Evolutionary conservation across 805 yeast genomes (phyloP).

Genomic region (Candida jianshihensis): DNA sequence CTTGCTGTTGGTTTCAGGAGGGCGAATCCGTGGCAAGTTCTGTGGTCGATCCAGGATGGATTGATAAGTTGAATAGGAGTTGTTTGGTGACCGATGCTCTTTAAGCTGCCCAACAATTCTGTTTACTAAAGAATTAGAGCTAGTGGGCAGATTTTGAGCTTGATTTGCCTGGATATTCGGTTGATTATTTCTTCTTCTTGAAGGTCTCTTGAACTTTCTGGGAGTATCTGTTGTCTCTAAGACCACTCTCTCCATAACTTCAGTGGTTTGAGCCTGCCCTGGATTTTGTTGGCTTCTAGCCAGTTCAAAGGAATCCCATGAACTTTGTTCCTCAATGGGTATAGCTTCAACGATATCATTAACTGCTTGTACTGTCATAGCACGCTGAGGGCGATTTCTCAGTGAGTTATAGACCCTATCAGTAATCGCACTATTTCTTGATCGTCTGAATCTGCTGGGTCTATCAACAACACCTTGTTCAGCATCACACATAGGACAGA

Average conservation of each 20-base stretch:
- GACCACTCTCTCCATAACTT: not conserved
- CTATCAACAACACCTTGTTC: conserved; percentile 26
- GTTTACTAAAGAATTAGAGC: conserved; percentile 10
- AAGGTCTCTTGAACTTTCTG: conserved; percentile 17
- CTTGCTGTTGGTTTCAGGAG: no score
- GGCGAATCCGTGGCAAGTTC: no score
- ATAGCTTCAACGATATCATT: conserved; percentile 8
- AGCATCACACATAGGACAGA: conserved; percentile 45
- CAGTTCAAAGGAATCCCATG: conserved; percentile 20
- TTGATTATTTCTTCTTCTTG: conserved; percentile 7
- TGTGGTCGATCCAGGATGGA: no score
- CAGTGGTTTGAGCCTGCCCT: not conserved
- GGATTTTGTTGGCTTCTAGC: conserved; percentile 7
- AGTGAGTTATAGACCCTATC: conserved; percentile 19
- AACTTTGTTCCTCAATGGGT: conserved; percentile 15
- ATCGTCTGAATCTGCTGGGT: conserved; percentile 18
- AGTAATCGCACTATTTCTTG: conserved; percentile 22
- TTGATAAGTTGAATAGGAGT: not conserved
- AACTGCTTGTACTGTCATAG: conserved; percentile 5
- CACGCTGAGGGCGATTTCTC: not conserved
- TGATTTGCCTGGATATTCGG: not conserved
- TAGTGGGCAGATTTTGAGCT: no score
- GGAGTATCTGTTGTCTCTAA: not conserved
- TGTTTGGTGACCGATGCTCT: conserved; percentile 4
- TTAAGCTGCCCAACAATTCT: conserved; percentile 16